Evolutionary conservation across 2,329 filamentous ascomycete genomes (phyloP).

Genomic region (Cordyceps fumosorosea): DNA sequence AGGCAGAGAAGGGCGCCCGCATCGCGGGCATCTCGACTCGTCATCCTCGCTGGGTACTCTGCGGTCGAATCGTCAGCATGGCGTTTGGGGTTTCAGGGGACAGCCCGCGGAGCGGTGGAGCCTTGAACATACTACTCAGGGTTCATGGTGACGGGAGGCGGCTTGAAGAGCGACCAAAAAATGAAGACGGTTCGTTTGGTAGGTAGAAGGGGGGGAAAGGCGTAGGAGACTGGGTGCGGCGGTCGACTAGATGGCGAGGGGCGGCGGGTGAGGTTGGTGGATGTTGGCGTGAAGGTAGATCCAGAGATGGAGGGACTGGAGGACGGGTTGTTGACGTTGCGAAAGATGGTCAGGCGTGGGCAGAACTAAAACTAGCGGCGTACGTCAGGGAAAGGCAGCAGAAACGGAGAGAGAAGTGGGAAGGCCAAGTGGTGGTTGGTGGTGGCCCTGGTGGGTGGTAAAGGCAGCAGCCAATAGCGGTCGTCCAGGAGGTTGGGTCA

Average conservation of each 20-base stretch:
- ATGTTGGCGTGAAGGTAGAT: background rate
- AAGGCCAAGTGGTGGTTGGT: background rate
- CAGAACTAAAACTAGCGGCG: background rate
- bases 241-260: constrained; percentile 3
- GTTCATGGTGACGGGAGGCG: constrained; percentile 62
- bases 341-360: constrained; percentile 3
- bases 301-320: background rate
- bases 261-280: background rate
- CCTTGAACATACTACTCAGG: constrained; percentile 75
- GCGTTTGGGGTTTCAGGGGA: constrained; percentile 21
- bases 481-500: background rate
- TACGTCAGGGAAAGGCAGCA: constrained; percentile 27
- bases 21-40: background rate
- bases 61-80: constrained; percentile 12
- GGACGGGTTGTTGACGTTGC: background rate
- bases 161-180: background rate
- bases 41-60: constrained; percentile 10
- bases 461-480: background rate
- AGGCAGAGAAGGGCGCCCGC: background rate
- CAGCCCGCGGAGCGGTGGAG: constrained; percentile 16
- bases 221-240: background rate
- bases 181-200: background rate
- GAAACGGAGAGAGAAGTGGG: constrained; percentile 12
- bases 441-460: background rate
- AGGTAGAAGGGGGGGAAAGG: background rate